A percentile compares a stretch with the other conserved stretches of the same genome.
Evolutionary conservation across 2,329 filamentous ascomycete species (phyloP).

Genomic region (Phaeosphaeria sp.): DNA sequence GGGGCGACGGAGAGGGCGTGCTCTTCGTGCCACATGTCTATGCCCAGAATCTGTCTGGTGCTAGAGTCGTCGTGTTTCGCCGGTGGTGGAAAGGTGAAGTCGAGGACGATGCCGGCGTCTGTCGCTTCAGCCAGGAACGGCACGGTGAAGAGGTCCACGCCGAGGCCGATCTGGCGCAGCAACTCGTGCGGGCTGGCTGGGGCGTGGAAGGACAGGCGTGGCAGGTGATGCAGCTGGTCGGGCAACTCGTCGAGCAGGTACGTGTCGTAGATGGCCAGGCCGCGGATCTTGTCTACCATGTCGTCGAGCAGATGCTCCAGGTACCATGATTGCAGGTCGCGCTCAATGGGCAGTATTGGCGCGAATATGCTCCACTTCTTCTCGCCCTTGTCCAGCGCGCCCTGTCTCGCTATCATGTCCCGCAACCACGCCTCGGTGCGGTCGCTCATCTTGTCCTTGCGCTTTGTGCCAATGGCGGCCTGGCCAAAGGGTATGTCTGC

Average conservation of each 20-base stretch:
- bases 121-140: conserved; percentile 78
- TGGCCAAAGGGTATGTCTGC: conserved; percentile 73
- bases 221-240: conserved; percentile 65
- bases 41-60: conserved; percentile 61
- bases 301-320: conserved; percentile 75
- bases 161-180: conserved; percentile 75
- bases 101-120: conserved; percentile 83
- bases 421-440: conserved; percentile 83
- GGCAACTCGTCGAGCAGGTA: conserved; percentile 73
- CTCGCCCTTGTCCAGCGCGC: conserved; percentile 35
- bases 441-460: conserved; percentile 82
- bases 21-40: conserved; percentile 74
- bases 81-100: conserved; percentile 73
- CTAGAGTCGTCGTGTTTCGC: conserved; percentile 16
- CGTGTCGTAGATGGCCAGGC: conserved; percentile 80
- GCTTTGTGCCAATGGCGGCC: conserved; percentile 68
- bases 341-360: conserved; percentile 75
- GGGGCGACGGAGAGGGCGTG: conserved; percentile 70
- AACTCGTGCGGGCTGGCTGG: conserved; percentile 77
- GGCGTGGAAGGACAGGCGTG: conserved; percentile 76
- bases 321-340: conserved; percentile 80
- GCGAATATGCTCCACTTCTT: conserved; percentile 58
- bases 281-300: conserved; percentile 59
- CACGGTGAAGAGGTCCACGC: conserved; percentile 80
- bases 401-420: conserved; percentile 64